phyloP scores from a whole-genome alignment of 2,329 filamentous ascomycete species.

The Monosporascus sp. region DNA sequence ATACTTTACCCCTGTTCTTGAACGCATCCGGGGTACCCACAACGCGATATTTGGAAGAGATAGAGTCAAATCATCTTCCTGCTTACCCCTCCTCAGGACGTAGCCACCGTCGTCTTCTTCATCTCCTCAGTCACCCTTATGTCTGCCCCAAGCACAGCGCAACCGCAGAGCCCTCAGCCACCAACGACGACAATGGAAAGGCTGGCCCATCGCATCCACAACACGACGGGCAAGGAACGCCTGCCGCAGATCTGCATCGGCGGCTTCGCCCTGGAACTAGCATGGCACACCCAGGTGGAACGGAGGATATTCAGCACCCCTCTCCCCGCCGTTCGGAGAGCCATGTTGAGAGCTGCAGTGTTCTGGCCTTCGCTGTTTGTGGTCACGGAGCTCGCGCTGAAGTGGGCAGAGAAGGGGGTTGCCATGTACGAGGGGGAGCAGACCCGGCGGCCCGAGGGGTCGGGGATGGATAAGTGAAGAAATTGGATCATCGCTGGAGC shows the following conservation, averaged over 20 bases:
- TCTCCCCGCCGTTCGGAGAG: constrained; percentile 5
- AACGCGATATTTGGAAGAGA: too few relatives aligned
- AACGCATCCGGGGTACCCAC: too few relatives aligned
- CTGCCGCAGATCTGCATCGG: constrained; percentile 13
- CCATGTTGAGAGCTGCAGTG: constrained; percentile 9
- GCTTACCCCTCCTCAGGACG: not conserved
- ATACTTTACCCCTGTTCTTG: too few relatives aligned
- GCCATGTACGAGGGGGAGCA: constrained; percentile 1
- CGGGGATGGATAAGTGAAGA: too few relatives aligned
- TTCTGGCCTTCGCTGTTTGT: constrained; percentile 15
- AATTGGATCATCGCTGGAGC: too few relatives aligned
- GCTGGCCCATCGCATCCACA: not conserved
- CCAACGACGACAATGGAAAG: not conserved
- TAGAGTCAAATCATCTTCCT: not conserved
- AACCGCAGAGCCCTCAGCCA: not conserved
- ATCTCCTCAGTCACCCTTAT: not conserved
- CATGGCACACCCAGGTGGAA: constrained; percentile 16
- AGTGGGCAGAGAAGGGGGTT: constrained; percentile 20
- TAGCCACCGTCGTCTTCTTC: not conserved
- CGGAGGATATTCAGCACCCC: constrained; percentile 14
- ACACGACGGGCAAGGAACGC: constrained; percentile 14
- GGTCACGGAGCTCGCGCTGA: constrained; percentile 9
- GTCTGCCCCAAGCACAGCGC: not conserved
- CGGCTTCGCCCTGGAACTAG: constrained; percentile 15
- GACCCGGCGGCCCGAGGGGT: too few relatives aligned